Evolutionary conservation across 1,284 basidiomycete species (phyloP).

Genomic region (Fomes fomentarius): DNA sequence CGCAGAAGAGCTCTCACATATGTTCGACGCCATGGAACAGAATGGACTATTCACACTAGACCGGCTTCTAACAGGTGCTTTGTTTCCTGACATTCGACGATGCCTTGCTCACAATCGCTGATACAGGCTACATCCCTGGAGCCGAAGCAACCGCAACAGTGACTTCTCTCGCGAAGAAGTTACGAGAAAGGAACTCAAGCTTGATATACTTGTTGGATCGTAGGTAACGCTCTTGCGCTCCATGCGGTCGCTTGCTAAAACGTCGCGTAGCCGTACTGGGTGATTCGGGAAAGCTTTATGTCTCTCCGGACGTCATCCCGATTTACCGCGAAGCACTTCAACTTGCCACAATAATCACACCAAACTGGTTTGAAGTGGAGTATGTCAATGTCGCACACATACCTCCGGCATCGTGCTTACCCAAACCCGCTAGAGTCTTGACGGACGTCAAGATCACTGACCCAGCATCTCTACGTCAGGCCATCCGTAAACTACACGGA

Average conservation of each 20-base stretch:
- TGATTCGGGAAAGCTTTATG: slow-evolving; percentile 88
- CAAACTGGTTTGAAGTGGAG: slow-evolving; percentile 99
- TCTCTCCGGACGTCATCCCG: slow-evolving; percentile 86
- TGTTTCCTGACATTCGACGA: slow-evolving; percentile 10
- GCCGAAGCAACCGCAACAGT: slow-evolving; percentile 80
- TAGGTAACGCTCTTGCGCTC: slow-evolving; percentile 47
- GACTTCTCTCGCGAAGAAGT: slow-evolving; percentile 60
- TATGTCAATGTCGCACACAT: slow-evolving; percentile 45
- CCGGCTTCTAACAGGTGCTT: slow-evolving; percentile 77
- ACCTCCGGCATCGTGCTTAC: background rate
- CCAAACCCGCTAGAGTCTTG: slow-evolving; percentile 56
- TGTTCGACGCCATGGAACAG: slow-evolving; percentile 70
- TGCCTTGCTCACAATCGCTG: background rate
- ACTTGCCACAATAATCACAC: slow-evolving; percentile 89
- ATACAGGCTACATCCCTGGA: slow-evolving; percentile 83
- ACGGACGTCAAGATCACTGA: slow-evolving; percentile 75
- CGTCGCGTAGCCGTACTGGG: slow-evolving; percentile 94
- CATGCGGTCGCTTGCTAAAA: no score
- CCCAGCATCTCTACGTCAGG: slow-evolving; percentile 65
- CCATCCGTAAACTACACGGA: slow-evolving; percentile 77
- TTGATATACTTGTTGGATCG: slow-evolving; percentile 91
- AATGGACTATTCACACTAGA: slow-evolving; percentile 69
- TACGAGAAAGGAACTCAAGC: slow-evolving; percentile 58
- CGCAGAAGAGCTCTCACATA: slow-evolving; percentile 65
- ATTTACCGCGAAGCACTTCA: slow-evolving; percentile 84